Evolutionary conservation across 257 asterid species (phyloP).

Genomic region (Phtheirospermum japonicum): DNA sequence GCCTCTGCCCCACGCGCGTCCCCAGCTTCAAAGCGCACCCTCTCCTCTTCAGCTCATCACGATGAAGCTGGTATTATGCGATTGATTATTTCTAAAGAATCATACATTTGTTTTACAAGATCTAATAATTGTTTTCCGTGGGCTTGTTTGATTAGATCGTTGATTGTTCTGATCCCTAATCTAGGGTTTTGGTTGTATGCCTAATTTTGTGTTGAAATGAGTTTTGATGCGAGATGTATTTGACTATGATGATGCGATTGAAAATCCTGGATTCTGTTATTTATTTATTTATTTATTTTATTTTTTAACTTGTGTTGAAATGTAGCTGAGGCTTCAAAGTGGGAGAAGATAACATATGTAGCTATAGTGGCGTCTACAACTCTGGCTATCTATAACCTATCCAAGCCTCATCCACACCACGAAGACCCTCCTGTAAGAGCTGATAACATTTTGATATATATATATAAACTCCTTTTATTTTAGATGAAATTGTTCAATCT

Average conservation of each 20-base stretch:
- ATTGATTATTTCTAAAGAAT: neutral
- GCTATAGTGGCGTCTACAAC: constrained; percentile 47
- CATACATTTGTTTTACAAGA: neutral
- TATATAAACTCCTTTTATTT: neutral
- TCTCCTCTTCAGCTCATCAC: constrained; percentile 56
- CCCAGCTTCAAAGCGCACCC: constrained; percentile 54
- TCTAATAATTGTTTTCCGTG: neutral
- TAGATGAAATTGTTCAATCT: neutral
- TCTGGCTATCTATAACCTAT: constrained; percentile 43
- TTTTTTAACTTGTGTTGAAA: neutral
- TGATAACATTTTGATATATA: neutral
- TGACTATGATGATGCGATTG: neutral
- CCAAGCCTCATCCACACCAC: constrained; percentile 67
- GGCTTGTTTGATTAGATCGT: neutral
- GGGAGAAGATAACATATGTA: constrained; percentile 69
- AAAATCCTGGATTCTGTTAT: neutral
- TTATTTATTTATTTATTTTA: neutral
- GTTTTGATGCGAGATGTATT: neutral
- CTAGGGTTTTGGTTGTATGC: constrained; percentile 4
- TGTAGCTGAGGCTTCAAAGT: constrained; percentile 72
- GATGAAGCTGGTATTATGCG: constrained; percentile 78
- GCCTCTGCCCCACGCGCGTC: constrained; percentile 43
- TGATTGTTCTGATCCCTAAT: neutral
- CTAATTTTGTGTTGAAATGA: neutral
- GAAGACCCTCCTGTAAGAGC: constrained; percentile 63